A percentile compares a stretch with the other conserved stretches of the same genome.
Conservation (phyloP, 2,329 filamentous ascomycete species). For the Pyrenophora seminiperda region DNA sequence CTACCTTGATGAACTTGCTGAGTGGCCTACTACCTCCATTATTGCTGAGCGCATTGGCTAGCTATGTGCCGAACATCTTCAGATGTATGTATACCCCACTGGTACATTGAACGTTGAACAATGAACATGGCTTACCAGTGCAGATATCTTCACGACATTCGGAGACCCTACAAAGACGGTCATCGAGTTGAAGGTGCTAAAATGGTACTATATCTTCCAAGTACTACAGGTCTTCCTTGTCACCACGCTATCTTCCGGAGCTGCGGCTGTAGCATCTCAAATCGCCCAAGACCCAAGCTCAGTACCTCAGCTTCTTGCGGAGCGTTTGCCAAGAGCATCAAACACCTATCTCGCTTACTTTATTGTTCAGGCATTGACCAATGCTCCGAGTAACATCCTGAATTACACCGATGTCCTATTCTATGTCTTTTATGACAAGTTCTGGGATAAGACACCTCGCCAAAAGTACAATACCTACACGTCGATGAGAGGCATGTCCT, state of each 20-base stretch:
- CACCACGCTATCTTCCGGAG: conserved; percentile 80
- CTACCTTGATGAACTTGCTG: conserved; percentile 76
- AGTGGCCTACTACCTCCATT: conserved; percentile 83
- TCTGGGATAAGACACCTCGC: conserved; percentile 74
- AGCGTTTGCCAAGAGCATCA: conserved; percentile 78
- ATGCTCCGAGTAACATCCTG: conserved; percentile 74
- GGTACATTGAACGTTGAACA: not conserved
- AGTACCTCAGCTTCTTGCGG: conserved; percentile 69
- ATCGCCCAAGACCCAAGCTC: conserved; percentile 67
- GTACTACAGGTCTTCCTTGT: conserved; percentile 92
- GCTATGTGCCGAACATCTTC: conserved; percentile 83
- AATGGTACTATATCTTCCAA: conserved; percentile 88
- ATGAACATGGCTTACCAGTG: conserved; percentile 7
- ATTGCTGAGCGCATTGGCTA: conserved; percentile 79
- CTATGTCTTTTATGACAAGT: conserved; percentile 73
- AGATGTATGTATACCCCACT: conserved; percentile 62
- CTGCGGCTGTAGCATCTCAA: conserved; percentile 68
- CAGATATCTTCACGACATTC: conserved; percentile 76
- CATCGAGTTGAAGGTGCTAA: conserved; percentile 87
- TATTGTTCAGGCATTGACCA: conserved; percentile 83
- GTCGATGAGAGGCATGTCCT: conserved; percentile 41
- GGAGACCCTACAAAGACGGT: conserved; percentile 80
- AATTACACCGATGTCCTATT: conserved; percentile 76
- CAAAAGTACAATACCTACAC: conserved; percentile 47
- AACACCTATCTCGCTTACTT: conserved; percentile 98